These are phyloP conservation scores for Lanmaoa rubissima DNA, from an alignment of 768 basidiomycete species.

Conservation along the genomic window DNA sequence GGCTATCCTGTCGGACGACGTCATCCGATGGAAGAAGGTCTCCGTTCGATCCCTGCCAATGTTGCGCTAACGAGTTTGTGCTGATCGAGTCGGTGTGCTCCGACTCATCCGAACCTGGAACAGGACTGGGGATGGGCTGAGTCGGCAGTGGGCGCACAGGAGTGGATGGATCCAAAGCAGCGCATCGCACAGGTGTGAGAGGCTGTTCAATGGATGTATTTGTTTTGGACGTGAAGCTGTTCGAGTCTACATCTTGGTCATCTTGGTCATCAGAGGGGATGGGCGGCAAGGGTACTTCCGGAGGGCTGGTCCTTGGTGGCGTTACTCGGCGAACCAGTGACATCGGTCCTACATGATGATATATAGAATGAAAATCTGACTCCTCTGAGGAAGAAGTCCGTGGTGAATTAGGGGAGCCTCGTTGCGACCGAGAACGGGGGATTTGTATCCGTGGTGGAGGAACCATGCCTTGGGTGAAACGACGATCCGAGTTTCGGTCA, in stretches of 20 bases:
- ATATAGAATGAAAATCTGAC: not conserved
- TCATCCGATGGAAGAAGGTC: constrained; percentile 1
- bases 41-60: constrained; percentile 1
- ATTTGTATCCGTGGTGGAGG: not conserved
- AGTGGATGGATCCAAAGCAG: not conserved
- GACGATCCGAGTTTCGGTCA: not conserved
- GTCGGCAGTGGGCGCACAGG: constrained; percentile 15
- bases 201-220: not conserved
- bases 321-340: constrained; percentile 9
- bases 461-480: not conserved
- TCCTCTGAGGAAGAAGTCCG: constrained; percentile 10
- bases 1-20: constrained; percentile 23
- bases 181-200: constrained; percentile 4
- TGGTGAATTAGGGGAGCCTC: not conserved
- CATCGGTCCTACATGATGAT: not conserved
- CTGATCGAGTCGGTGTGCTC: not conserved
- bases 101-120: constrained; percentile 11
- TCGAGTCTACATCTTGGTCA: not conserved
- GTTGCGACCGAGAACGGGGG: constrained; percentile 1
- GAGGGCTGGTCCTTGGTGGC: constrained; percentile 14
- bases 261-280: constrained; percentile 14
- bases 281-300: constrained; percentile 22
- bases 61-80: not conserved
- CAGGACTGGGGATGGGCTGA: constrained; percentile 19
- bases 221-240: not conserved